Conservation (phyloP, 225 moss, liverwort and hornwort species). For the Pseudisothecium myosuroides region DNA sequence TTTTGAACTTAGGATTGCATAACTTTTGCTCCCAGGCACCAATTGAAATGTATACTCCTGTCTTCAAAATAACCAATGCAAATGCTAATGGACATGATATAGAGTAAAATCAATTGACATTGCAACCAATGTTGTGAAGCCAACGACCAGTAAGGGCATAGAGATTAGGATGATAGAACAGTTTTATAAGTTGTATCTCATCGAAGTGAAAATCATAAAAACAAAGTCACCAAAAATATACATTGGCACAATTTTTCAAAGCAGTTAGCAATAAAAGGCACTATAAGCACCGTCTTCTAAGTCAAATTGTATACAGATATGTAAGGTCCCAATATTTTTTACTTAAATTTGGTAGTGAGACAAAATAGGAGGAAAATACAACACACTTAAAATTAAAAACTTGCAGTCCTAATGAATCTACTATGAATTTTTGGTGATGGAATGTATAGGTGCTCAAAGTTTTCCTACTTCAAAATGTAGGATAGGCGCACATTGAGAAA, state of each 20-base stretch:
- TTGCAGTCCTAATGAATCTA: no score
- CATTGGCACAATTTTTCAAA: background rate
- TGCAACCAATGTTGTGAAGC: background rate
- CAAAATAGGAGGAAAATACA: background rate
- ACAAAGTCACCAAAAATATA: background rate
- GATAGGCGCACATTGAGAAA: background rate
- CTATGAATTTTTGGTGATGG: background rate
- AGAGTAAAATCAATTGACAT: no score
- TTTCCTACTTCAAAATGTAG: background rate
- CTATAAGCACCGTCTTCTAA: no score
- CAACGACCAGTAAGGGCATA: background rate
- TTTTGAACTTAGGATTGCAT: no score
- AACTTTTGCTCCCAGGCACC: background rate
- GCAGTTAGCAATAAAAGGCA: no score
- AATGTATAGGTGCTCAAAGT: background rate
- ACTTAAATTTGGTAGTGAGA: background rate
- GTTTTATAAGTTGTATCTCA: background rate
- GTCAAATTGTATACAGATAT: background rate
- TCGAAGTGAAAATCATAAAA: background rate
- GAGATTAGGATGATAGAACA: background rate
- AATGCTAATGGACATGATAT: no score
- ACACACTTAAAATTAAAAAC: background rate
- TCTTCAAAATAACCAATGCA: no score
- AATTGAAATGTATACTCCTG: no score
- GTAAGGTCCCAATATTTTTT: background rate